phyloP scores from a whole-genome alignment of 192 early-diverging fungal genomes.

The Coemansia pectinata region DNA sequence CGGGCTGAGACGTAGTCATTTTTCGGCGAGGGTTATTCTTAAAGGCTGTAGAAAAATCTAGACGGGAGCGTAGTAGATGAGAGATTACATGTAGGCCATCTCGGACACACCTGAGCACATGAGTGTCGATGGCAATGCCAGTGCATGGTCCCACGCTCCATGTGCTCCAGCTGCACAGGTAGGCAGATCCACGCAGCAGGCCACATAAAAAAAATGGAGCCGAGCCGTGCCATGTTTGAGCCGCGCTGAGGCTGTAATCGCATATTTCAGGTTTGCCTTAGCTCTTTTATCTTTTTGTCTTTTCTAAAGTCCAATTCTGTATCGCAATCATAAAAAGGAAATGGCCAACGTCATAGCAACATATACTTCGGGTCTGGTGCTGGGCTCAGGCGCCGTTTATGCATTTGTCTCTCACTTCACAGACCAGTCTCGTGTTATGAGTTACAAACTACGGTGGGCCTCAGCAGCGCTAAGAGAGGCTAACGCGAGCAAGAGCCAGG shows the following conservation, averaged over 20 bases:
- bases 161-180: not conserved
- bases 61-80: not conserved
- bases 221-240: not conserved
- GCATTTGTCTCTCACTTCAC: constrained; percentile 40
- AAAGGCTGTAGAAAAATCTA: not conserved
- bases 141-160: not conserved
- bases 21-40: not conserved
- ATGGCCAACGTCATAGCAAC: constrained; percentile 51
- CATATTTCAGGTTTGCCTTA: not conserved
- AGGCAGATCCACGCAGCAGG: not conserved
- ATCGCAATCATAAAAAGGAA: not conserved
- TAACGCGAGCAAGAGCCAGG: constrained; percentile 12
- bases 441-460: constrained; percentile 34
- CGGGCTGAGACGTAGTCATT: not conserved
- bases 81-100: not conserved
- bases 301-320: not conserved
- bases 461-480: constrained; percentile 25
- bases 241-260: no score
- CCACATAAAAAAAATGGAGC: not conserved
- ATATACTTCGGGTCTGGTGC: constrained; percentile 46
- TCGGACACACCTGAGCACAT: not conserved
- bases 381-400: constrained; percentile 42
- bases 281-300: not conserved
- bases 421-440: constrained; percentile 30
- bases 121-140: not conserved